A percentile compares a stretch with the other conserved stretches of the same genome.
Conservation (phyloP, 2,329 filamentous ascomycete genomes). For the Fusarium dlaminii region DNA sequence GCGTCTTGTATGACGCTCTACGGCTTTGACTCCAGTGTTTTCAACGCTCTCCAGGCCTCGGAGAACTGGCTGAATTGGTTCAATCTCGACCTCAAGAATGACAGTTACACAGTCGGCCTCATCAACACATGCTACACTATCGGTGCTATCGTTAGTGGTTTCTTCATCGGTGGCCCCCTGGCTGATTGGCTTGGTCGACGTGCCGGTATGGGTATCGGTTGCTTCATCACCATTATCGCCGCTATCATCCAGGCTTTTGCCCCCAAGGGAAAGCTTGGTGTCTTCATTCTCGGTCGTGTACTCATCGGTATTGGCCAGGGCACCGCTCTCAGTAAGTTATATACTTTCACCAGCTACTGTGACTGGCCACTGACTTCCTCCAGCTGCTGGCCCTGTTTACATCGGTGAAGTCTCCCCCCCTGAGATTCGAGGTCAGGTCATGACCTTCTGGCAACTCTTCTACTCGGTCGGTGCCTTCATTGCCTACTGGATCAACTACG, state of each 20-base stretch:
- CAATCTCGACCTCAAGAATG: constrained; percentile 55
- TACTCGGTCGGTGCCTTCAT: constrained; percentile 69
- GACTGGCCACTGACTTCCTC: not conserved
- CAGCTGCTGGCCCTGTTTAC: constrained; percentile 74
- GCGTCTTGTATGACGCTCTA: constrained; percentile 80
- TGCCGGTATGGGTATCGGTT: constrained; percentile 71
- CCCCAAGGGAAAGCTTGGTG: constrained; percentile 67
- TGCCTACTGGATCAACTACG: constrained; percentile 67
- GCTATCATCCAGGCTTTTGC: constrained; percentile 76
- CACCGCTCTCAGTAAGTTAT: constrained; percentile 62
- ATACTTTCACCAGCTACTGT: not conserved
- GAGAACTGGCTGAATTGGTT: constrained; percentile 74
- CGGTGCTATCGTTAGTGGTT: constrained; percentile 74
- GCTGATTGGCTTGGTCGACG: constrained; percentile 70
- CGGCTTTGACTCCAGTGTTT: constrained; percentile 78
- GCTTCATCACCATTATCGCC: constrained; percentile 71
- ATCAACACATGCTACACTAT: constrained; percentile 77
- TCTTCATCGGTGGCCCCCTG: constrained; percentile 73
- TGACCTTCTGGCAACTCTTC: constrained; percentile 75
- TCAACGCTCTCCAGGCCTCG: constrained; percentile 76
- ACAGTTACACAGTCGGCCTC: constrained; percentile 57
- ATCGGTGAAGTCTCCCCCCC: constrained; percentile 74
- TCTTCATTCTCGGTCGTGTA: constrained; percentile 74
- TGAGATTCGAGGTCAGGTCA: constrained; percentile 71
- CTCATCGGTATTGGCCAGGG: constrained; percentile 77